These are phyloP conservation scores for Ochromonas danica DNA, from an alignment of 108 stramenopile species.

Conservation along the genomic window DNA sequence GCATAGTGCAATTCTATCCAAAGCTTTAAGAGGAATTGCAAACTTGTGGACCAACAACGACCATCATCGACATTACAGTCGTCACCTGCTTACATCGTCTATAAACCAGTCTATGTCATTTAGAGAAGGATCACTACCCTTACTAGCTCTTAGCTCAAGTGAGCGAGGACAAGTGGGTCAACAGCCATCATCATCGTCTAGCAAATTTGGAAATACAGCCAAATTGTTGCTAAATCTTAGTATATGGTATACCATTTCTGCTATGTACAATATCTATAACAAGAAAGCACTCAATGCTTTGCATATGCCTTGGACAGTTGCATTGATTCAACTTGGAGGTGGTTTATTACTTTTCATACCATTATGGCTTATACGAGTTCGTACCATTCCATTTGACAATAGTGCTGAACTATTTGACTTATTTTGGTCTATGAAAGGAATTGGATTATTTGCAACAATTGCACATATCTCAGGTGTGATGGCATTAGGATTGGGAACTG, in stretches of 20 bases:
- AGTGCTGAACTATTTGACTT: not conserved
- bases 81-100: no score
- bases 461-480: constrained; percentile 51
- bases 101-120: no score
- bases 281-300: not conserved
- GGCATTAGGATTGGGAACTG: constrained; percentile 49
- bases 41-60: no score
- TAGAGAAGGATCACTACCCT: no score
- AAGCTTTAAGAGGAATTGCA: no score
- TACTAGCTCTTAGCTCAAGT: no score
- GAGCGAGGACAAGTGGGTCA: no score
- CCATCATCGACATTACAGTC: no score
- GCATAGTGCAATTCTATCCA: no score
- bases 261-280: constrained; percentile 6
- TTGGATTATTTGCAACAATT: constrained; percentile 32
- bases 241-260: not conserved
- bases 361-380: constrained; percentile 3
- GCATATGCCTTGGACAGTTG: not conserved
- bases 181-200: not conserved
- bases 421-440: not conserved
- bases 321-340: not conserved
- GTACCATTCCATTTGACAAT: not conserved
- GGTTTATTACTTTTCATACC: constrained; percentile 10
- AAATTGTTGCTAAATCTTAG: not conserved
- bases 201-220: not conserved